These are phyloP conservation scores for Thoreauomyces humboldtii DNA, from an alignment of 192 early-diverging fungal species.

Conservation along the genomic window DNA sequence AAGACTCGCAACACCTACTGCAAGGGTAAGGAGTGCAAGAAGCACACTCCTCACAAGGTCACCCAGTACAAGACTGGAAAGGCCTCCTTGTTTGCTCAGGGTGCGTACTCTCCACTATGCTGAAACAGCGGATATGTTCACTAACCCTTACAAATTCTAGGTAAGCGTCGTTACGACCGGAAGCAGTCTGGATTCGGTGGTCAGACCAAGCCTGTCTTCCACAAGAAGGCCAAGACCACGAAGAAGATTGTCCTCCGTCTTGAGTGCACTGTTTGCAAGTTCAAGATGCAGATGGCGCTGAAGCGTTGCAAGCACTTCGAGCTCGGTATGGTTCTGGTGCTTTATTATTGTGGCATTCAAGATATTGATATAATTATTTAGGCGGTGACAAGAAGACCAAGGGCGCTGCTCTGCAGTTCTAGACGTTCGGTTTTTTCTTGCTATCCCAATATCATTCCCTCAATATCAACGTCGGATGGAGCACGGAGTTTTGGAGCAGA, in stretches of 20 bases:
- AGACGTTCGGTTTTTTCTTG: no score
- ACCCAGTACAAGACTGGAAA: constrained; percentile 99
- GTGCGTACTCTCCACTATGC: constrained; percentile 52
- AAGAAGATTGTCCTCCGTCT: constrained; percentile 99
- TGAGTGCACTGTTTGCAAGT: constrained; percentile 98
- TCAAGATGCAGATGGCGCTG: constrained; percentile 94
- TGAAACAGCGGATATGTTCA: no score
- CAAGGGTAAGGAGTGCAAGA: constrained; percentile 94
- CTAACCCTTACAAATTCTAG: constrained; percentile 29
- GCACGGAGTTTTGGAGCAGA: no score
- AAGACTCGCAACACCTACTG: constrained; percentile 99
- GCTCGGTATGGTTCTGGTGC: constrained; percentile 59
- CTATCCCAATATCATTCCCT: no score
- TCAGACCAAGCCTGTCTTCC: constrained; percentile 99
- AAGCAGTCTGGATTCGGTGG: constrained; percentile 99
- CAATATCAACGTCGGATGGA: no score
- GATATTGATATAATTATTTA: no score
- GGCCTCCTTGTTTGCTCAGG: constrained; percentile 98
- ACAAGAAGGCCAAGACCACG: constrained; percentile 99
- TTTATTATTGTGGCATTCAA: neutral
- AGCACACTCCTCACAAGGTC: constrained; percentile 99
- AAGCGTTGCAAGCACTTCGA: constrained; percentile 99
- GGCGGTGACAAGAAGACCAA: constrained; percentile 94
- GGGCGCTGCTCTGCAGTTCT: constrained; percentile 87
- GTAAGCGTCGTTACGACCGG: constrained; percentile 77